These are phyloP conservation scores for Massarina eburnea DNA, from an alignment of 2,329 filamentous ascomycete species.

Conservation along the genomic window DNA sequence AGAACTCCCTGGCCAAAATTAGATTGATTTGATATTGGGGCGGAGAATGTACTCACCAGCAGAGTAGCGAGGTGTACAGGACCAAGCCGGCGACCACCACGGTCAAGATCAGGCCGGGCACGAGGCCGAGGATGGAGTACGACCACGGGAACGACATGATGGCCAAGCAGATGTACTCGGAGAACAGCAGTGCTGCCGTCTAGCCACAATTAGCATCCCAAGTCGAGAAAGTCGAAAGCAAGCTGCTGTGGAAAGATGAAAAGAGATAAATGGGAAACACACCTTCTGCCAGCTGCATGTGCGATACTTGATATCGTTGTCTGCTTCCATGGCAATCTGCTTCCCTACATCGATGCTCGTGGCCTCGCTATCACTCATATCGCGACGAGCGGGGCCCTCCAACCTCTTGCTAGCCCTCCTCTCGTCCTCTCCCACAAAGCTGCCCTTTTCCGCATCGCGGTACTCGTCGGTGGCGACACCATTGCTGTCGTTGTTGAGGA, in stretches of 20 bases:
- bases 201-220: constrained; percentile 34
- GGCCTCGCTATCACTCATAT: constrained; percentile 38
- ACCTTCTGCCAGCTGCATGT: constrained; percentile 94
- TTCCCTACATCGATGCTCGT: constrained; percentile 55
- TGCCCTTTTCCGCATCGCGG: constrained; percentile 36
- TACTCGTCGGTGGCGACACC: constrained; percentile 16
- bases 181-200: constrained; percentile 88
- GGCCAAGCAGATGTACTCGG: constrained; percentile 88
- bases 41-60: constrained; percentile 56
- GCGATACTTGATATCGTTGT: constrained; percentile 82
- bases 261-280: constrained; percentile 12
- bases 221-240: background rate
- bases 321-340: constrained; percentile 76
- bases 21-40: constrained; percentile 1
- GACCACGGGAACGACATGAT: constrained; percentile 98
- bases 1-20: constrained; percentile 72
- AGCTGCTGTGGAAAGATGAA: background rate
- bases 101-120: constrained; percentile 83
- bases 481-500: constrained; percentile 15
- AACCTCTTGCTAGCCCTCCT: constrained; percentile 49
- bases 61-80: constrained; percentile 75
- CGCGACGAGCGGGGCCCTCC: constrained; percentile 32
- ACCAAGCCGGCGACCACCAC: constrained; percentile 75
- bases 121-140: constrained; percentile 82
- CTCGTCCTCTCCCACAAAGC: constrained; percentile 14